Evolutionary conservation across 1,284 basidiomycete genomes (phyloP).

Genomic region (Hemileia vastatrix): DNA sequence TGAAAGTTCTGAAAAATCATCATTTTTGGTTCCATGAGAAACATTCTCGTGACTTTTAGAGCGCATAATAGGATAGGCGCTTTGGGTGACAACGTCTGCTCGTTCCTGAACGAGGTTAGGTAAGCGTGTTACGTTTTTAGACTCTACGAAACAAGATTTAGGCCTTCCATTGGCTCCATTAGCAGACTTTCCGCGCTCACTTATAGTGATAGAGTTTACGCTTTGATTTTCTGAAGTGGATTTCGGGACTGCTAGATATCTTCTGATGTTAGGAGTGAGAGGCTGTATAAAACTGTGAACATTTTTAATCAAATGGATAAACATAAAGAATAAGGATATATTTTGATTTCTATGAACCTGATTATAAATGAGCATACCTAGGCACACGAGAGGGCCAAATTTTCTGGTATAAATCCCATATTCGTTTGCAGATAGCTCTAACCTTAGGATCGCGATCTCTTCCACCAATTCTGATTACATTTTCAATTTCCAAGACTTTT

Average conservation of each 20-base stretch:
- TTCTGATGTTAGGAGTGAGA: slow-evolving; percentile 63
- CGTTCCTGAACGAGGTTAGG: too few relatives aligned
- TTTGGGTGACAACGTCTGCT: too few relatives aligned
- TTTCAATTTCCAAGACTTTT: slow-evolving; percentile 58
- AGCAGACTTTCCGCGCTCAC: too few relatives aligned
- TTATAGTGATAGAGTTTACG: too few relatives aligned
- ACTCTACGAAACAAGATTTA: too few relatives aligned
- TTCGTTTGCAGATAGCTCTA: slow-evolving; percentile 57
- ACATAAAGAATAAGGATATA: neutral
- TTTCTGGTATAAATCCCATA: slow-evolving; percentile 65
- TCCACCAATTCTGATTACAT: slow-evolving; percentile 57
- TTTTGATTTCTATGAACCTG: slow-evolving; percentile 2
- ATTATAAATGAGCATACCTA: slow-evolving; percentile 49
- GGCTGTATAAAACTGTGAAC: slow-evolving; percentile 58
- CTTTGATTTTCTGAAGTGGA: too few relatives aligned
- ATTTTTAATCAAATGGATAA: slow-evolving; percentile 22
- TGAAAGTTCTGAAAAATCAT: too few relatives aligned
- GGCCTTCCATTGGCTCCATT: too few relatives aligned
- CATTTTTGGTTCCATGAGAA: too few relatives aligned
- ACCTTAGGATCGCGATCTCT: slow-evolving; percentile 68
- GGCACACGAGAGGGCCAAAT: slow-evolving; percentile 59
- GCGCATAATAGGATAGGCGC: too few relatives aligned
- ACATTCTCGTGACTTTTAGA: too few relatives aligned
- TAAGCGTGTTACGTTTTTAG: too few relatives aligned
- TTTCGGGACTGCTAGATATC: slow-evolving; percentile 55